Conservation (phyloP, 2,329 filamentous ascomycete genomes). For the Dissoconium aciculare region DNA sequence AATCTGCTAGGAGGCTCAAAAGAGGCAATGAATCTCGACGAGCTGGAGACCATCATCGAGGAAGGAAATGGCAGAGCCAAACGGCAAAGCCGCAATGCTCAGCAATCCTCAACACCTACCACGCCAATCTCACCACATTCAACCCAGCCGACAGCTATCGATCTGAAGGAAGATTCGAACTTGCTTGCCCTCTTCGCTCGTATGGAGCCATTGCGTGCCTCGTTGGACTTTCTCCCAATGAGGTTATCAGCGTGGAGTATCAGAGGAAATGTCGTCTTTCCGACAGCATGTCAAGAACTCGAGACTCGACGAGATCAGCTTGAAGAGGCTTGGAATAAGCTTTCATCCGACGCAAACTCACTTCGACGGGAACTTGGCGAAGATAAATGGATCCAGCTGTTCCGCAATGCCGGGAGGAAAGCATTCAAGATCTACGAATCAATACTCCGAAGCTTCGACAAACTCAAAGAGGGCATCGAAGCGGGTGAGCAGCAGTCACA, state of each 20-base stretch:
- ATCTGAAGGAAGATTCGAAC: conserved; percentile 66
- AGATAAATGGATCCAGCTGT: conserved; percentile 90
- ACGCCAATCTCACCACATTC: conserved; percentile 48
- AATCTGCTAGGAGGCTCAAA: conserved; percentile 40
- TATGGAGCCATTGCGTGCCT: conserved; percentile 86
- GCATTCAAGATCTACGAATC: conserved; percentile 96
- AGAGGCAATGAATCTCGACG: conserved; percentile 59
- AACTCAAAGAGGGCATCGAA: conserved; percentile 68
- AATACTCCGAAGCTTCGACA: conserved; percentile 70
- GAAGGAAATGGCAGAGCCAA: conserved; percentile 49
- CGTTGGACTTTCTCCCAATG: conserved; percentile 92
- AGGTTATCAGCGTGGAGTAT: conserved; percentile 71
- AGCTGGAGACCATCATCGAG: conserved; percentile 85
- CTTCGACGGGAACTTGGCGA: conserved; percentile 82
- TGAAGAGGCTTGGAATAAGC: conserved; percentile 72
- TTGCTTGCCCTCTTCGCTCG: conserved; percentile 81
- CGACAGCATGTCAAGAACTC: conserved; percentile 79
- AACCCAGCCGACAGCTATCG: conserved; percentile 30
- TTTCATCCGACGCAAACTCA: conserved; percentile 81
- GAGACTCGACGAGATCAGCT: conserved; percentile 58
- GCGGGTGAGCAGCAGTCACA: conserved; percentile 59
- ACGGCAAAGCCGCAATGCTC: conserved; percentile 39
- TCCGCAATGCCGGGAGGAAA: conserved; percentile 79
- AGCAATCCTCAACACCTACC: conserved; percentile 39
- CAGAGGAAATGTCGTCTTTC: conserved; percentile 64